Conservation (phyloP, 345 rosid genomes). For the Anastatica hierochuntica region DNA sequence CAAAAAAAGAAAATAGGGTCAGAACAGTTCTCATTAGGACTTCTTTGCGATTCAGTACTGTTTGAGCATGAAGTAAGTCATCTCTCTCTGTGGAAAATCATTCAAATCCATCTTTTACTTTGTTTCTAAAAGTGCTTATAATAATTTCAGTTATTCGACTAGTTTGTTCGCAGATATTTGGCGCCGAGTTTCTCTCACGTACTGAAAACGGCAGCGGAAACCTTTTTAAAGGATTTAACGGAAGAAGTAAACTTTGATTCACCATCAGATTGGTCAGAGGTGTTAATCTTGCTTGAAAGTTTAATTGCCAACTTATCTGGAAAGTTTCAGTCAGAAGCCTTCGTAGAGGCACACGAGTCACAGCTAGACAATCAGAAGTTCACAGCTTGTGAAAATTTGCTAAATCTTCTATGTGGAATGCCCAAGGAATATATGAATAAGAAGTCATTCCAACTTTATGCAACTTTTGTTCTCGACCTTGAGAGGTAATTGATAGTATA, state of each 20-base stretch:
- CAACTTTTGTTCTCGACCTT: slow-evolving; percentile 45
- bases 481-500: slow-evolving; percentile 49
- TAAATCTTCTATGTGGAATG: slow-evolving; percentile 53
- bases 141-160: slow-evolving; percentile 28
- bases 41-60: slow-evolving; percentile 48
- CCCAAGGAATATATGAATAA: slow-evolving; percentile 61
- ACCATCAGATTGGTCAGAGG: slow-evolving; percentile 52
- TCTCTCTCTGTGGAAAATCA: background rate
- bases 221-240: slow-evolving; percentile 27
- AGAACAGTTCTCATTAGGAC: slow-evolving; percentile 48
- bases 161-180: slow-evolving; percentile 89
- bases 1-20: slow-evolving; percentile 30
- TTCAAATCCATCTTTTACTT: background rate
- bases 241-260: slow-evolving; percentile 32
- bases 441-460: slow-evolving; percentile 46
- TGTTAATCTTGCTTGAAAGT: slow-evolving; percentile 41
- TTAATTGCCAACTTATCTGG: slow-evolving; percentile 22
- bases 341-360: slow-evolving; percentile 20
- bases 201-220: slow-evolving; percentile 37
- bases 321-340: slow-evolving; percentile 22
- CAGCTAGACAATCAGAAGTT: slow-evolving; percentile 26
- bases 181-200: slow-evolving; percentile 47
- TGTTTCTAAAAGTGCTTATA: background rate
- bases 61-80: slow-evolving; percentile 69
- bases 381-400: slow-evolving; percentile 49